Conservation (phyloP, 257 asterid genomes). For the Jacaranda mimosifolia region DNA sequence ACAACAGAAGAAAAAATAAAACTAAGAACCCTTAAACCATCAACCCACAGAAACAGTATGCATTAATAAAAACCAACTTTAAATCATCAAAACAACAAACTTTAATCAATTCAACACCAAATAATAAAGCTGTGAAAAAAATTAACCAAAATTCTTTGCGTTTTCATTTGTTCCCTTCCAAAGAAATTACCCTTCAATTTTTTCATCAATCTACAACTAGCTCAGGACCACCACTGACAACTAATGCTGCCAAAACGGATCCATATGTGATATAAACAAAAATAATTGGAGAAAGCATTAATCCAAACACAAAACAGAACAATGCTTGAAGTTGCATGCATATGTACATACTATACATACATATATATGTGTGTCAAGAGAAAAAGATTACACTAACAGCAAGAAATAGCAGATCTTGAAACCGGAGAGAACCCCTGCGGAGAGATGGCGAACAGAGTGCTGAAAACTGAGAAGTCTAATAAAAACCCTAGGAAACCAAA, state of each 20-base stretch:
- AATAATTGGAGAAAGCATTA: background rate
- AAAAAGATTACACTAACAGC: background rate
- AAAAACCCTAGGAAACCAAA: conserved; percentile 24
- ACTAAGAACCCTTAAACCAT: background rate
- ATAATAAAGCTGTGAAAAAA: background rate
- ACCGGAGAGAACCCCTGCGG: background rate
- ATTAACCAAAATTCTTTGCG: background rate
- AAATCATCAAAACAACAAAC: background rate
- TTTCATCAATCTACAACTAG: background rate
- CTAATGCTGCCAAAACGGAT: background rate
- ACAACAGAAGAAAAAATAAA: background rate
- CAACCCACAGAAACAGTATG: background rate
- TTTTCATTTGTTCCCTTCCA: background rate
- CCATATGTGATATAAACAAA: background rate
- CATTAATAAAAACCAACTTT: background rate
- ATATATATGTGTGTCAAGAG: background rate
- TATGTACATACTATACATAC: background rate
- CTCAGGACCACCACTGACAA: background rate
- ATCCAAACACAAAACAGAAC: background rate
- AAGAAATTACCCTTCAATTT: background rate
- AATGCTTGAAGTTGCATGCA: background rate
- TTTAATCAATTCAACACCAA: background rate
- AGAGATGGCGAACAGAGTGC: background rate
- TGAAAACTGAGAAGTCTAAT: background rate
- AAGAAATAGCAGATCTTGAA: conserved; percentile 19